These are phyloP conservation scores for Trichophaea hybrida DNA, from an alignment of 2,329 filamentous ascomycete species.

Conservation along the genomic window DNA sequence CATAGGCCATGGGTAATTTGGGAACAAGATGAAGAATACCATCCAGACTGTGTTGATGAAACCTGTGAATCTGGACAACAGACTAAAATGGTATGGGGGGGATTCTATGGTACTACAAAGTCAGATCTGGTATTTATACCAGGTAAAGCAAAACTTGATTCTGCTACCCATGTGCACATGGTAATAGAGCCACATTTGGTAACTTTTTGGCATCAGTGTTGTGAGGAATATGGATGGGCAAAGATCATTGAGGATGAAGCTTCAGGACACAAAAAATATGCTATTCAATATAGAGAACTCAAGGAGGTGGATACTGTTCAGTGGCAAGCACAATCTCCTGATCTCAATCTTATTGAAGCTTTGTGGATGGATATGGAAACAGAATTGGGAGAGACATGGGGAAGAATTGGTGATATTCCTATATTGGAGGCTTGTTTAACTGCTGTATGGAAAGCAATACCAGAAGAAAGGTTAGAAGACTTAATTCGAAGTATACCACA, in stretches of 20 bases:
- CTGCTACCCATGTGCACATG: neutral
- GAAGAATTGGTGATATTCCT: constrained; percentile 1
- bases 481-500: too few relatives aligned
- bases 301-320: constrained; percentile 1
- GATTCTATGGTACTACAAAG: constrained; percentile 3
- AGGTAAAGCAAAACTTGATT: constrained; percentile 7
- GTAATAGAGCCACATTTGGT: constrained; percentile 4
- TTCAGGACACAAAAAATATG: constrained; percentile 7
- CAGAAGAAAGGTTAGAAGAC: too few relatives aligned
- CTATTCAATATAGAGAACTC: neutral
- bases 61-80: neutral
- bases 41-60: constrained; percentile 7
- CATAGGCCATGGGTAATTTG: constrained; percentile 4
- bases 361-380: constrained; percentile 7
- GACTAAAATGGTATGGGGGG: neutral
- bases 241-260: constrained; percentile 7
- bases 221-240: neutral
- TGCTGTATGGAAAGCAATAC: too few relatives aligned
- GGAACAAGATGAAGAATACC: constrained; percentile 1
- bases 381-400: constrained; percentile 6
- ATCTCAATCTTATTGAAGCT: constrained; percentile 11
- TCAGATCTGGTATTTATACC: constrained; percentile 4
- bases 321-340: constrained; percentile 8
- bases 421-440: neutral
- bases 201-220: constrained; percentile 8